phyloP scores from a whole-genome alignment of 768 basidiomycete genomes.

The Chalciporus chontae region DNA sequence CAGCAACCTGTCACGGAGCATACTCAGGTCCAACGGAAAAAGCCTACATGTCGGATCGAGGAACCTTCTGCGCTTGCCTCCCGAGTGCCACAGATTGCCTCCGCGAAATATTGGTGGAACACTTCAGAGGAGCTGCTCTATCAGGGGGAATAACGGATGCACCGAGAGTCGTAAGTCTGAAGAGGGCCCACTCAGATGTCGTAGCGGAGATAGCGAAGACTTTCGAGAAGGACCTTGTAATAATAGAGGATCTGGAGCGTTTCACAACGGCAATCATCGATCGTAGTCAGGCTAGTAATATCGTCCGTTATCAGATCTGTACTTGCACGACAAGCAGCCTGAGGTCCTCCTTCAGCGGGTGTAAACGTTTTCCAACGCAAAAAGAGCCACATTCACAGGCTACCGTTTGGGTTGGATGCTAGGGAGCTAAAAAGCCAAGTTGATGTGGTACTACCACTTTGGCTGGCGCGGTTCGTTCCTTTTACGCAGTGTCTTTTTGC shows the following conservation, averaged over 20 bases:
- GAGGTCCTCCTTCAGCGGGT: neutral
- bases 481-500: slow-evolving; percentile 64
- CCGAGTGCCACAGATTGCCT: neutral
- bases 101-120: neutral
- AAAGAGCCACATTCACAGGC: too few relatives aligned
- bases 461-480: slow-evolving; percentile 59
- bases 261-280: neutral
- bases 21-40: too few relatives aligned
- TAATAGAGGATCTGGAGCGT: neutral
- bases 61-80: neutral
- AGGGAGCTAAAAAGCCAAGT: slow-evolving; percentile 5
- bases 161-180: neutral
- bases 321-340: neutral
- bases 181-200: slow-evolving; percentile 33
- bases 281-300: neutral
- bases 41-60: neutral
- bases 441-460: slow-evolving; percentile 56
- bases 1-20: too few relatives aligned
- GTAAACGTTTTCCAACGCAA: too few relatives aligned
- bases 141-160: neutral
- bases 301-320: neutral
- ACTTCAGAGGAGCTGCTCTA: neutral
- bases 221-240: neutral
- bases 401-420: neutral
- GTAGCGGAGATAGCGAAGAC: slow-evolving; percentile 22